Base-by-base conservation (phyloP, 176 grass and related monocot species). In the Raddia distichophylla region DNA sequence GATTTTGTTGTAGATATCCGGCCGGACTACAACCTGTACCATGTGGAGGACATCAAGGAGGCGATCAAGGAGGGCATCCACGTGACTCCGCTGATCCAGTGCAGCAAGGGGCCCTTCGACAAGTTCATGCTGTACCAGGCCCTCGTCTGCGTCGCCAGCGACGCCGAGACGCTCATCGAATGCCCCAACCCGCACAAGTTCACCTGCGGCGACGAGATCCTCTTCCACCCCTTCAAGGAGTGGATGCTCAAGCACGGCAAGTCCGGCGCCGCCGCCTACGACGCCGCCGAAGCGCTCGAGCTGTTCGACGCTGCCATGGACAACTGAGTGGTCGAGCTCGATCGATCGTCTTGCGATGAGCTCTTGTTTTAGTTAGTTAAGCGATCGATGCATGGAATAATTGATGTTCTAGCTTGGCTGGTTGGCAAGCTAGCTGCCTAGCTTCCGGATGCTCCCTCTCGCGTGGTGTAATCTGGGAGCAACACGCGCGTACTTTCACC, bases 181-280 rank as follows among this genome's bases (percentile, higher is more conserved):
- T 88, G 86, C 67, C 86, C 86, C 6, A 11, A 2, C 9, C 13
- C 22, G 49, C 11, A 8, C 3, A 12, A 50, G 22, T 83, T 59
- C 80, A 79, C 48, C 3, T 88, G 86, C 74, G 8, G 46, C 35
- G 32, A 47, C 13, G 17, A 64, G 11, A 59, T 88, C 74, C 50
- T 88, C 74, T 83, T 88, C 85, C 66, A 83, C 51, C 80, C 86
- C 8, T 88, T 79, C 74, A 47, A 53, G 74, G 58, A 71, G 66
- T 88, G 86, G 86, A 88, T 88, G 86, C 74, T 88, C 64, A 88
- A 37, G 27, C 27, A 27, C 27, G 27, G 27, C 27, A 27, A 37
- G 5, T 4, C 7, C 46, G 5, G 3, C 1, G 2, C 7, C 46
- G 5, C 3, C 33, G 19, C 8, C 5, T 32, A 40, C 74, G 57